A percentile compares a stretch with the other conserved stretches of the same genome.
These are phyloP conservation scores for Ustilago shanxiensis DNA, from an alignment of 1,284 basidiomycete species.

Conservation along the genomic window DNA sequence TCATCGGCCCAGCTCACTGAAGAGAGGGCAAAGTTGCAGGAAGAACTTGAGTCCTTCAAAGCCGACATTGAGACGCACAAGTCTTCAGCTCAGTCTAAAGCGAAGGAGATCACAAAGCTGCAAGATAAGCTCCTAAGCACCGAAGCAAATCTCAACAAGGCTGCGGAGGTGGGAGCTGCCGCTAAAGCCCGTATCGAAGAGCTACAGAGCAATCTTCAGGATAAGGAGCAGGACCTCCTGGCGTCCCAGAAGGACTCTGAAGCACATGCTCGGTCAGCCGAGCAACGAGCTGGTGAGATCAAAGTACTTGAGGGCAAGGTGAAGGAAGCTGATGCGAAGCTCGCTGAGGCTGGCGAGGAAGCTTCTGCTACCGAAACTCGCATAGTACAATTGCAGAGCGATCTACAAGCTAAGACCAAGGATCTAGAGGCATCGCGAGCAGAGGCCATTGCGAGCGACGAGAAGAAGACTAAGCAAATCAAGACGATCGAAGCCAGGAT, in stretches of 20 bases:
- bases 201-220: constrained; percentile 28
- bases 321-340: constrained; percentile 15
- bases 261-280: constrained; percentile 20
- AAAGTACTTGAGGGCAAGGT: constrained; percentile 25
- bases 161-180: constrained; percentile 14
- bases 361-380: constrained; percentile 15
- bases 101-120: constrained; percentile 28
- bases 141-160: constrained; percentile 23
- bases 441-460: constrained; percentile 3
- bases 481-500: constrained; percentile 5
- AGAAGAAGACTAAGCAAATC: constrained; percentile 14
- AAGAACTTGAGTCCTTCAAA: constrained; percentile 22
- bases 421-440: constrained; percentile 5
- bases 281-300: constrained; percentile 25
- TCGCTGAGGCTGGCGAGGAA: constrained; percentile 15
- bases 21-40: constrained; percentile 17
- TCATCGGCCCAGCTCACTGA: constrained; percentile 8
- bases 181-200: constrained; percentile 22
- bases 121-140: constrained; percentile 18
- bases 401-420: neutral
- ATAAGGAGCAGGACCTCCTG: constrained; percentile 20
- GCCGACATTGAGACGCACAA: constrained; percentile 18
- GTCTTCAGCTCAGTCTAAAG: constrained; percentile 14
- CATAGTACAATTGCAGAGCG: constrained; percentile 5
- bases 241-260: constrained; percentile 16